Evolutionary conservation across 2,329 filamentous ascomycete genomes (phyloP), one percentile per base, ranked within the genome.

Genomic region (Madurella mycetomatis): DNA sequence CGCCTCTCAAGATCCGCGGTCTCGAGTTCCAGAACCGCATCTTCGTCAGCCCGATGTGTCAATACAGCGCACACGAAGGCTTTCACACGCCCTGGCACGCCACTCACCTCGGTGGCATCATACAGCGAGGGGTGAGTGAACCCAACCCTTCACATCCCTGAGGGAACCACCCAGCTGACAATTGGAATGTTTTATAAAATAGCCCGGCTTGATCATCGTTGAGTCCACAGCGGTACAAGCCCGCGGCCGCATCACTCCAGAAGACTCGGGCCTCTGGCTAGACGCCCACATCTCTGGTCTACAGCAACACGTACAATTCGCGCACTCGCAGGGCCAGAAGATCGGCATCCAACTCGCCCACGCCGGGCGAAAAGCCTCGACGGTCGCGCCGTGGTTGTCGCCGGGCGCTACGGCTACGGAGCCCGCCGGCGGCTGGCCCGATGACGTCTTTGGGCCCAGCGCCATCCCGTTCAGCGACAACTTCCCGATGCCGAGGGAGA

Each of bases 341-440:
- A 83, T 90, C 50, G 86, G 78, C 31, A 83, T 92, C 51, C 88
- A 87, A 67, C 72, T 91, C 2, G 86, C 73, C 0, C 88, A 91
- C 62, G 87, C 86, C 0, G 87, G 87, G 0, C 70, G 80, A 9
- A 83, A 83, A 64, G 77, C 78, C 0, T 75, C 70, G 48, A 75
- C 71, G 0, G 69, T 77, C 3, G 76, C 80, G 0, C 80, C 80
- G 0, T 88, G 84, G 83, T 66, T 89, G 2, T 65, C 63, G 37
- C 47, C 48, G 37, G 84, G 58, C 65, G 76, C 74, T 18, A 68
- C 80, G 16, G 82, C 85, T 0, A 72, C 71, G 0, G 70, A 75
- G 52, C 75, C 64, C 13, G 67, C 67, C 30, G 63, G 66, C 41
- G 76, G 76, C 4, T 78, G 76, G 76, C 73, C 75, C 0, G 63